Evolutionary conservation across 345 rosid genomes (phyloP).

Genomic region (Eucalyptus curtisii): DNA sequence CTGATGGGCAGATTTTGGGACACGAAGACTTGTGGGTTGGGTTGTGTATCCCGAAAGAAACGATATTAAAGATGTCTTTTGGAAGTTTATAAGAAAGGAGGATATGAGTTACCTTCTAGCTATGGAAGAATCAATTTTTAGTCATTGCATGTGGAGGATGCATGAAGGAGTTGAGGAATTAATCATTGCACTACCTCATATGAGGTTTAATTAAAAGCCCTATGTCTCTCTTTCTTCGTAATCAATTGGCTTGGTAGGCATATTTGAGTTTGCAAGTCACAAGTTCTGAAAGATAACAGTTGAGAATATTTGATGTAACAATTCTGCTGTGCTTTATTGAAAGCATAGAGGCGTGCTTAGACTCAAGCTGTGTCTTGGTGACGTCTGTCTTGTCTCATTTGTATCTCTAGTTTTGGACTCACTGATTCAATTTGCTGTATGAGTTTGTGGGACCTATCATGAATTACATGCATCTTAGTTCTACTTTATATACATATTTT

Average conservation of each 20-base stretch:
- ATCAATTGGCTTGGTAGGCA: background rate
- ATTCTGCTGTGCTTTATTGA: background rate
- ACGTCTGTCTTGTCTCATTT: background rate
- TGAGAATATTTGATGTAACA: background rate
- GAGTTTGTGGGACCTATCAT: background rate
- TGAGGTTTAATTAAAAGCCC: background rate
- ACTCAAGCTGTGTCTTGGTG: background rate
- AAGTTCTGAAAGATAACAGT: background rate
- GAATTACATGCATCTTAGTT: background rate
- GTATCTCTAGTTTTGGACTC: background rate
- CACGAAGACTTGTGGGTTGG: background rate
- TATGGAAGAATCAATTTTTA: background rate
- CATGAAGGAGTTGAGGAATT: background rate
- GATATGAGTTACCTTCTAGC: background rate
- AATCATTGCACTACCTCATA: background rate
- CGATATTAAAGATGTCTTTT: background rate
- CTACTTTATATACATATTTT: background rate
- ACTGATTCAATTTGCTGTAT: background rate
- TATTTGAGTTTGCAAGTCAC: background rate
- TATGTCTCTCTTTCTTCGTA: background rate
- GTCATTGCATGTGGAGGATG: background rate
- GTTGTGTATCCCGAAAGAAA: background rate
- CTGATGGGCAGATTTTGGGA: background rate
- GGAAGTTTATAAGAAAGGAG: background rate
- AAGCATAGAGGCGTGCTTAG: background rate